phyloP scores from a whole-genome alignment of 768 basidiomycete genomes.

The Dioszegia aurantiaca region DNA sequence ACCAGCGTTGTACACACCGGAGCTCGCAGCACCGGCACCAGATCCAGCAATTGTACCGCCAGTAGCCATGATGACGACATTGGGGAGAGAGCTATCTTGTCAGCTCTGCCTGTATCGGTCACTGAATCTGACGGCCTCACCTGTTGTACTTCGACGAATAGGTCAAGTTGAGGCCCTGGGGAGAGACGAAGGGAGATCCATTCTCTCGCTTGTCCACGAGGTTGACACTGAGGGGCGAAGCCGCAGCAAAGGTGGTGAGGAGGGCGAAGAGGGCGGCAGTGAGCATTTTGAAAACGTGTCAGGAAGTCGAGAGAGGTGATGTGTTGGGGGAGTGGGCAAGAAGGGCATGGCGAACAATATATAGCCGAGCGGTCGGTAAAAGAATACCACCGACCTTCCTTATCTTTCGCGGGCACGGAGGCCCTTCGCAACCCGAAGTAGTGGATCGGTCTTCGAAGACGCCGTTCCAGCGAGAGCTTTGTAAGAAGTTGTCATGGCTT shows the following conservation, averaged over 20 bases:
- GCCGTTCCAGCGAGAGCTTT: too few relatives aligned
- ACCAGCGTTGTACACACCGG: slow-evolving; percentile 19
- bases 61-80: slow-evolving; percentile 31
- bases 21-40: slow-evolving; percentile 18
- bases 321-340: too few relatives aligned
- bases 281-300: background rate
- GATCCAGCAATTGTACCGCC: slow-evolving; percentile 32
- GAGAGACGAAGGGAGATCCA: slow-evolving; percentile 7
- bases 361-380: too few relatives aligned
- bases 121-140: background rate
- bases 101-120: background rate
- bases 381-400: too few relatives aligned
- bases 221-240: slow-evolving; percentile 2
- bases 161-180: slow-evolving; percentile 2
- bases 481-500: too few relatives aligned
- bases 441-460: too few relatives aligned
- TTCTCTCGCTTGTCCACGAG: background rate
- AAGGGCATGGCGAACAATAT: too few relatives aligned
- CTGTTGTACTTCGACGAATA: slow-evolving; percentile 13
- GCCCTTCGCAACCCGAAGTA: too few relatives aligned
- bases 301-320: too few relatives aligned
- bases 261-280: slow-evolving; percentile 1
- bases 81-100: slow-evolving; percentile 19
- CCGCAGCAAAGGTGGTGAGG: slow-evolving; percentile 5
- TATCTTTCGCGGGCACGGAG: too few relatives aligned